Percentiles rank a stretch among this genome's conserved stretches.
Conservation (phyloP, 176 grass and related monocot species). For the Carex parvula region DNA sequence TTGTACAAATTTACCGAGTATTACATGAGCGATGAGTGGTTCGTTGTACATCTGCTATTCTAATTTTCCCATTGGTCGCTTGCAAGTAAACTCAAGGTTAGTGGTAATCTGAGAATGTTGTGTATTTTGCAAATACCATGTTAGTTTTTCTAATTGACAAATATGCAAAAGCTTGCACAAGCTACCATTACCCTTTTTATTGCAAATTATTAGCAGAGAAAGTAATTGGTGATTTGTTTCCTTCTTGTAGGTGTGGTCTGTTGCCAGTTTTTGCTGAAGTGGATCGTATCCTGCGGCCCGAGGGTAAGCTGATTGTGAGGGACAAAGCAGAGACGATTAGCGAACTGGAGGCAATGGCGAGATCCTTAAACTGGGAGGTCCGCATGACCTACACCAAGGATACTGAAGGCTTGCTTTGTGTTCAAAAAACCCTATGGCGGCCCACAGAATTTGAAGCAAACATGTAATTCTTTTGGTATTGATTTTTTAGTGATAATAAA, state of each 20-base stretch:
- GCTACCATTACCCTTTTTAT: background rate
- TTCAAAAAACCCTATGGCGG: conserved; percentile 61
- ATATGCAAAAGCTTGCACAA: background rate
- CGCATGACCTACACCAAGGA: conserved; percentile 53
- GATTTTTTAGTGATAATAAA: background rate
- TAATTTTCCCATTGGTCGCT: background rate
- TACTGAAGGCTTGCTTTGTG: conserved; percentile 57
- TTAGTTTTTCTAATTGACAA: background rate
- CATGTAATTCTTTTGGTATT: conserved; percentile 24
- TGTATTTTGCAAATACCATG: background rate
- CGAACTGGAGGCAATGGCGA: conserved; percentile 48
- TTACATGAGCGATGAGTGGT: background rate
- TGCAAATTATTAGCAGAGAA: background rate
- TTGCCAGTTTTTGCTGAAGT: conserved; percentile 60
- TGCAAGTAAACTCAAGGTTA: background rate
- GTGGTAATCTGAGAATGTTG: background rate
- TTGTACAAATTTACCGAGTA: background rate
- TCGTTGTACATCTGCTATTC: background rate
- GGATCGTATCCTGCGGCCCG: conserved; percentile 68
- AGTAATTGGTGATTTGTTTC: conserved; percentile 12
- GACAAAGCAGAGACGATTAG: conserved; percentile 46
- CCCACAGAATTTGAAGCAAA: conserved; percentile 41
- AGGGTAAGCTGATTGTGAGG: conserved; percentile 61
- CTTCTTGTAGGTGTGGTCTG: conserved; percentile 43
- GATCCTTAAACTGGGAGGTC: conserved; percentile 63